Evolutionary conservation across 169 alveolate species (phyloP), one percentile per base, ranked within the genome.

Genomic region (Babesia bigemina): DNA sequence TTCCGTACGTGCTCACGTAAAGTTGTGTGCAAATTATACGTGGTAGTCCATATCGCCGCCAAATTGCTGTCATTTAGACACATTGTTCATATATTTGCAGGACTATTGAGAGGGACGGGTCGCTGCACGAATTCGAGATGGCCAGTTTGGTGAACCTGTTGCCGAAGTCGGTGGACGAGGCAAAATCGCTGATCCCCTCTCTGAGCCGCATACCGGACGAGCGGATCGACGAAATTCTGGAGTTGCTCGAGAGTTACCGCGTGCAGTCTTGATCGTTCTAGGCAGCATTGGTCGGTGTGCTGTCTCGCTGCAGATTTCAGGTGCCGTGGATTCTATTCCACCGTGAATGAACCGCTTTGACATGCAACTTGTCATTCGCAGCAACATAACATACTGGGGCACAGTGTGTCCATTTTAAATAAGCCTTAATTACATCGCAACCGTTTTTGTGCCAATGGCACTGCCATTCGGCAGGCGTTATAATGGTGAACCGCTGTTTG

Each of bases 91-190:
- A 2, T 83, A 49, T 76, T 91, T 45, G 63, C 84, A 93, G 96
- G 21, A 92, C 93, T 11, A 81, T 93, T 21, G 97, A 93, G 60
- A 82, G 95, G 33, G 93, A 91, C 14, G 95, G 95, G 8, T 91
- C 89, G 24, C 71, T 93, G 29, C 96, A 93, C 65, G 96, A 92
- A 81, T 93, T 84, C 73, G 97, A 93, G 74, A 91, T 92, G 84
- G 96, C 97, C 55, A 79, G 90, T 79, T 50, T 93, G 73, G 97
- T 93, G 17, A 92, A 93, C 61, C 79, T 93, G 26, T 76, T 93
- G 22, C 97, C 97, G 26, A 92, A 91, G 61, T 88, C 97, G 6
- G 90, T 88, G 2, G 94, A 90, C 61, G 97, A 93, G 58, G 96
- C 97, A n/a, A 91, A 82, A 48, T 82, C 89, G 19, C 75, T 82